Conservation (phyloP, 1,139 yeast species). For the Sugiyamaella pinicola region DNA sequence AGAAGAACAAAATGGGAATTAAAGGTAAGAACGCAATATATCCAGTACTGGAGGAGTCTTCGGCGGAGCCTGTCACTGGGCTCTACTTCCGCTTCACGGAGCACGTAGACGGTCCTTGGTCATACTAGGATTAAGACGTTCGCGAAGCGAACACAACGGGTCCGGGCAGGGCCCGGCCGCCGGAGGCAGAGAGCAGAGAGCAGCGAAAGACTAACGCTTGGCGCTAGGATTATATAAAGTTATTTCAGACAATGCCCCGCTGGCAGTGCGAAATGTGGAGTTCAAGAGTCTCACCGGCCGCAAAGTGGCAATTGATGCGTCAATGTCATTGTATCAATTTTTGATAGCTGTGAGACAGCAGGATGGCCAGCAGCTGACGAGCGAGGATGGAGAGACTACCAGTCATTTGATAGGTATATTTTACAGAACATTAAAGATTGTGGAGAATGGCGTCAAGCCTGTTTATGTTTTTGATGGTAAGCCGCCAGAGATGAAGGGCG, state of each 20-base stretch:
- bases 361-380: constrained; percentile 92
- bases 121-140: too few species aligned
- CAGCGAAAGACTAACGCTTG: too few species aligned
- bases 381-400: constrained; percentile 90
- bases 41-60: too few species aligned
- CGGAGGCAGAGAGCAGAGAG: too few species aligned
- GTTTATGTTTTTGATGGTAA: constrained; percentile 96
- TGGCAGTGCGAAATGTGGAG: constrained; percentile 74
- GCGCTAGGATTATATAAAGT: constrained; percentile 75
- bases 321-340: constrained; percentile 94
- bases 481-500: constrained; percentile 89
- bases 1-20: constrained; percentile 71
- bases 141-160: too few species aligned
- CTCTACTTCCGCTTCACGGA: too few species aligned
- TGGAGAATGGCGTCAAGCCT: constrained; percentile 91
- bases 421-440: constrained; percentile 84
- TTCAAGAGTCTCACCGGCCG: constrained; percentile 88
- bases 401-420: constrained; percentile 94
- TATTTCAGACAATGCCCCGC: constrained; percentile 86
- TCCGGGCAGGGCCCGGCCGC: too few species aligned
- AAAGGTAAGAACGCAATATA: constrained; percentile 64
- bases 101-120: too few species aligned
- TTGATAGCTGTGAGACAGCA: constrained; percentile 94
- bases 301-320: constrained; percentile 81
- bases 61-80: too few species aligned